These are phyloP conservation scores for Scedosporium boydii DNA, from an alignment of 2,329 filamentous ascomycete species.

Conservation along the genomic window DNA sequence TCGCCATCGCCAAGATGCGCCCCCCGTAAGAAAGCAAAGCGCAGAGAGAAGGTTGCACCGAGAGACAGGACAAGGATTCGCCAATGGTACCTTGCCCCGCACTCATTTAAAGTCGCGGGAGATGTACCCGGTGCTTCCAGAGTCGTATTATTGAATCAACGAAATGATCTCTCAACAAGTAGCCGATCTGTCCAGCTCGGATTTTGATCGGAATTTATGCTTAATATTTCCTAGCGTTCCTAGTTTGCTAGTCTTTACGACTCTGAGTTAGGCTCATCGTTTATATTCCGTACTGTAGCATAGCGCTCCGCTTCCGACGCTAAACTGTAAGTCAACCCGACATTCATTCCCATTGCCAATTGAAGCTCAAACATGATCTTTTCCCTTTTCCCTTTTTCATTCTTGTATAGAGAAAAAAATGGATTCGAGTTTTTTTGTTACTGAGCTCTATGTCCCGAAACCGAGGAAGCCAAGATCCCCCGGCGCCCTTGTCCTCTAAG, in stretches of 20 bases:
- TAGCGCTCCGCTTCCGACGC: too few species aligned
- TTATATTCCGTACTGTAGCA: too few species aligned
- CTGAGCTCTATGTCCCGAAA: too few species aligned
- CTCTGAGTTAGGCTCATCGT: neutral
- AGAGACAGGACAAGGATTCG: neutral
- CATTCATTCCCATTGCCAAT: too few species aligned
- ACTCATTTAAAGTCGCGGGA: neutral
- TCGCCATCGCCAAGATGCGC: too few species aligned
- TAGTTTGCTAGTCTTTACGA: neutral
- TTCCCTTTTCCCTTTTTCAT: too few species aligned
- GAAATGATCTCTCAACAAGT: neutral
- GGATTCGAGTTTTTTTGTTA: too few species aligned
- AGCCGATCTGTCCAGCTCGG: neutral
- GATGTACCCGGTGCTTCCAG: neutral
- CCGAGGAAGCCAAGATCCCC: too few species aligned
- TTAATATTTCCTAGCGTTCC: neutral
- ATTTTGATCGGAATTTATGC: neutral
- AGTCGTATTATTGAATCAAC: neutral
- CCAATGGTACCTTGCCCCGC: neutral
- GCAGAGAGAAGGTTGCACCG: neutral
- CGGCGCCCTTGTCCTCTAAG: too few species aligned
- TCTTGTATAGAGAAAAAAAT: too few species aligned
- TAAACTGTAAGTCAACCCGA: too few species aligned
- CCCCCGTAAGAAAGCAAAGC: neutral
- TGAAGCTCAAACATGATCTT: too few species aligned